Percentiles rank a stretch among this genome's conserved stretches.
These are phyloP conservation scores for Trichoderma reesei DNA, from an alignment of 495 filamentous ascomycete genomes.

Conservation along the genomic window DNA sequence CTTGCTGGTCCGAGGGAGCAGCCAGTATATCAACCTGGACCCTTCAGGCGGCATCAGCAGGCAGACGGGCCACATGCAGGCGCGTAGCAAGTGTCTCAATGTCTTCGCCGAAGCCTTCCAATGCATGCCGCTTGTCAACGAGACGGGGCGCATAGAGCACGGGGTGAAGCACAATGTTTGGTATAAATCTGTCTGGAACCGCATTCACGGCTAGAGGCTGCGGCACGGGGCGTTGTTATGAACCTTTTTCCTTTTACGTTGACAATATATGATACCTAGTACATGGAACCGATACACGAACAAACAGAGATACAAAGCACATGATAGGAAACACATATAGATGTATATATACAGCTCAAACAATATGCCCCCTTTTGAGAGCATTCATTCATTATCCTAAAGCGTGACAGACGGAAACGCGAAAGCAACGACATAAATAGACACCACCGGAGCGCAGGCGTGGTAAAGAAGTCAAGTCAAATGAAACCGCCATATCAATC, in stretches of 20 bases:
- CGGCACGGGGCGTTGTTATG: not conserved
- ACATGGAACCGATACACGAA: not conserved
- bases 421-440: not conserved
- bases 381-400: not conserved
- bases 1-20: constrained; percentile 13
- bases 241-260: not conserved
- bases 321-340: not conserved
- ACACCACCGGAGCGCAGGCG: not conserved
- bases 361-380: not conserved
- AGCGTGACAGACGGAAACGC: not conserved
- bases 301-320: not conserved
- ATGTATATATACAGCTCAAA: not conserved
- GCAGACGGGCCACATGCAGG: constrained; percentile 11
- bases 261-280: not conserved
- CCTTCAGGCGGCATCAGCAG: constrained; percentile 17
- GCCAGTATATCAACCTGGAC: constrained; percentile 11
- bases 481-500: not conserved
- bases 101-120: constrained; percentile 11
- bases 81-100: constrained; percentile 14
- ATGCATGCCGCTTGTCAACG: constrained; percentile 15
- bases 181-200: not conserved
- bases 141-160: constrained; percentile 5
- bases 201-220: not conserved
- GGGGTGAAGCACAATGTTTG: constrained; percentile 1
- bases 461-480: not conserved